Percentiles rank a stretch among this genome's conserved stretches.
phyloP scores from a whole-genome alignment of 148 eudicot genomes.

The Vaccinium corymbosum region DNA sequence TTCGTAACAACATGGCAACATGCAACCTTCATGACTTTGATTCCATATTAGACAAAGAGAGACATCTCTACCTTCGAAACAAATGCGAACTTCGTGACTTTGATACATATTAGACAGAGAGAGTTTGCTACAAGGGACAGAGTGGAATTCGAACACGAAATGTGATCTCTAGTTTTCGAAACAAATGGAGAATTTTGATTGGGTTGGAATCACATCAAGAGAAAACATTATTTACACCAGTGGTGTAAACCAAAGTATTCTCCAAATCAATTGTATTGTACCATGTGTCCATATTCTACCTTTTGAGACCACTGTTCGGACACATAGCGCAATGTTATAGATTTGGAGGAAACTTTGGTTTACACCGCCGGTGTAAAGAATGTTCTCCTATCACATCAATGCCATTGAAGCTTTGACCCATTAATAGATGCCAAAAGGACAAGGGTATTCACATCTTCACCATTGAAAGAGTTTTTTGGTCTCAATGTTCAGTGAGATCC shows the following conservation, averaged over 20 bases:
- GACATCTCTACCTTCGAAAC: too few species aligned
- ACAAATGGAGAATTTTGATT: neutral
- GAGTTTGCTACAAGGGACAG: neutral
- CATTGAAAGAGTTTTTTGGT: neutral
- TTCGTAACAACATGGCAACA: neutral
- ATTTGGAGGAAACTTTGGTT: too few species aligned
- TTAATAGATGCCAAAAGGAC: neutral
- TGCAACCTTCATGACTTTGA: neutral
- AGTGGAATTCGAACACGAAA: neutral
- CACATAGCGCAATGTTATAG: too few species aligned
- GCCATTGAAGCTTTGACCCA: slow-evolving; percentile 5
- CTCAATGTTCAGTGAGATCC: neutral
- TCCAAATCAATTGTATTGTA: too few species aligned
- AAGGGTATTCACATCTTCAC: neutral
- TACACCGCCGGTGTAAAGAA: too few species aligned
- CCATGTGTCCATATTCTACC: too few species aligned
- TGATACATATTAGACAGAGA: neutral
- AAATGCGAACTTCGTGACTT: too few species aligned
- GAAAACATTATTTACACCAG: too few species aligned
- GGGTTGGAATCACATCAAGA: neutral
- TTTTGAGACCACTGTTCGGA: too few species aligned
- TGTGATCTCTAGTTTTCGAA: neutral
- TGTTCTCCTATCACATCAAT: slow-evolving; percentile 2
- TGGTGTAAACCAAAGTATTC: too few species aligned
- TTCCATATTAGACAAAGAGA: neutral